Percentiles rank a stretch among this genome's conserved stretches.
Conservation (phyloP, 2,329 filamentous ascomycete species). For the Lecanicillium sp. region DNA sequence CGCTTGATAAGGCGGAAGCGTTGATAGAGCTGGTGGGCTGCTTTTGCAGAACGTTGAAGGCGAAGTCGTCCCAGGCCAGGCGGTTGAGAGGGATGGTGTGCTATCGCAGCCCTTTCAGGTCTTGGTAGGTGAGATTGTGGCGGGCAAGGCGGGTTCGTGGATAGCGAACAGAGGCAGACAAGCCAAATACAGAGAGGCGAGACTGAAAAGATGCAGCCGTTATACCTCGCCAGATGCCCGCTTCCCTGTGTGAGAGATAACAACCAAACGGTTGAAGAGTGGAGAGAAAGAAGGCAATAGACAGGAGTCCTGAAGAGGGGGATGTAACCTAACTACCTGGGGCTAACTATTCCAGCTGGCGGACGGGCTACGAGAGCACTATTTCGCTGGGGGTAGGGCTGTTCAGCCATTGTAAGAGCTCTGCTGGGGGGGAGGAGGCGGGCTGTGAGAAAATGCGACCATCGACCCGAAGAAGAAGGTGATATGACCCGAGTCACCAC, state of each 20-base stretch:
- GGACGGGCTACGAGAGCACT: slow-evolving; percentile 1
- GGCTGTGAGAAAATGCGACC: slow-evolving; percentile 24
- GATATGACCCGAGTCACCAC: slow-evolving; percentile 22
- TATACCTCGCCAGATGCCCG: slow-evolving; percentile 2
- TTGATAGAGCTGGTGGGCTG: too few species aligned
- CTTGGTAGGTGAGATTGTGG: too few species aligned
- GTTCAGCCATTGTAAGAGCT: slow-evolving; percentile 4
- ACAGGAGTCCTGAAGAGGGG: slow-evolving; percentile 9
- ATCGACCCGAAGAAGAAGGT: slow-evolving; percentile 28
- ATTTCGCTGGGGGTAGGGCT: slow-evolving; percentile 6
- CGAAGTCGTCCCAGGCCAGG: too few species aligned
- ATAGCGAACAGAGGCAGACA: too few species aligned
- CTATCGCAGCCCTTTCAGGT: too few species aligned
- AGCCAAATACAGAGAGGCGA: too few species aligned
- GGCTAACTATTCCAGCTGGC: slow-evolving; percentile 5
- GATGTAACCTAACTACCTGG: slow-evolving; percentile 16
- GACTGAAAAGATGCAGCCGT: neutral
- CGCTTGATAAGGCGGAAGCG: too few species aligned
- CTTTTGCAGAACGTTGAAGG: too few species aligned
- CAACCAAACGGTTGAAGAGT: slow-evolving; percentile 9
- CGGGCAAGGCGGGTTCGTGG: too few species aligned
- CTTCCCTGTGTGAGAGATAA: slow-evolving; percentile 6
- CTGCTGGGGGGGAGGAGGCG: slow-evolving; percentile 13
- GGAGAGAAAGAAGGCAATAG: slow-evolving; percentile 9
- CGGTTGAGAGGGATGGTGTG: too few species aligned